Percentiles rank a stretch among this genome's conserved stretches.
Conservation (phyloP, 345 rosid species). For the Mercurialis annua region DNA sequence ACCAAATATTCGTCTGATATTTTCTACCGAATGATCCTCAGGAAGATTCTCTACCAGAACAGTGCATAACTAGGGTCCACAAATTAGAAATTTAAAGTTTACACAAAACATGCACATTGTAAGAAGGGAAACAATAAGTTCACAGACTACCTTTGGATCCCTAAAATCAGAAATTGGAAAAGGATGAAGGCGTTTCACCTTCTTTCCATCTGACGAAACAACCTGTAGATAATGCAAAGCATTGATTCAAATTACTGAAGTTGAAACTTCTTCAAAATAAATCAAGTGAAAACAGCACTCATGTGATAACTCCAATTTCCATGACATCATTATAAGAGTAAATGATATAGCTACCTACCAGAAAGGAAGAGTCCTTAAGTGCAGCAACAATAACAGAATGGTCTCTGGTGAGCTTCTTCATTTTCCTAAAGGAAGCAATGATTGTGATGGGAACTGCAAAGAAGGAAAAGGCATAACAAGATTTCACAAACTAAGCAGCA, state of each 20-base stretch:
- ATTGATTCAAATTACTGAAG: background rate
- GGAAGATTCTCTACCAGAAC: conserved; percentile 96
- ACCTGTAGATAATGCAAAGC: conserved; percentile 40
- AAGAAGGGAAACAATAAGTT: conserved; percentile 7
- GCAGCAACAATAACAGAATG: conserved; percentile 48
- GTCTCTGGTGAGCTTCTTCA: conserved; percentile 74
- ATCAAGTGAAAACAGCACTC: background rate
- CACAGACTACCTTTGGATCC: conserved; percentile 70
- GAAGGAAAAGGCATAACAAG: background rate
- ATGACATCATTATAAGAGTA: background rate
- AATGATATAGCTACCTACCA: conserved; percentile 42
- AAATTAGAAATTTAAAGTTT: conserved; percentile 28
- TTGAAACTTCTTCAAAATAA: background rate
- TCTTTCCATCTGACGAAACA: conserved; percentile 74
- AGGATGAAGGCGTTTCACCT: conserved; percentile 69
- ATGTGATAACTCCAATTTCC: background rate
- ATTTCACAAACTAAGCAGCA: background rate
- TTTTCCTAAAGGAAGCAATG: conserved; percentile 67
- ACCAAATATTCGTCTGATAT: conserved; percentile 57
- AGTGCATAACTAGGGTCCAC: conserved; percentile 60
- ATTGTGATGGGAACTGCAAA: conserved; percentile 72
- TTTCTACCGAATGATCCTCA: conserved; percentile 72
- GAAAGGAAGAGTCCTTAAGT: conserved; percentile 68
- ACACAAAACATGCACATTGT: conserved; percentile 1
- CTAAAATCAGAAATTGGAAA: conserved; percentile 49